phyloP scores from a whole-genome alignment of 2,329 filamentous ascomycete genomes.

The Cercospora zeina region DNA sequence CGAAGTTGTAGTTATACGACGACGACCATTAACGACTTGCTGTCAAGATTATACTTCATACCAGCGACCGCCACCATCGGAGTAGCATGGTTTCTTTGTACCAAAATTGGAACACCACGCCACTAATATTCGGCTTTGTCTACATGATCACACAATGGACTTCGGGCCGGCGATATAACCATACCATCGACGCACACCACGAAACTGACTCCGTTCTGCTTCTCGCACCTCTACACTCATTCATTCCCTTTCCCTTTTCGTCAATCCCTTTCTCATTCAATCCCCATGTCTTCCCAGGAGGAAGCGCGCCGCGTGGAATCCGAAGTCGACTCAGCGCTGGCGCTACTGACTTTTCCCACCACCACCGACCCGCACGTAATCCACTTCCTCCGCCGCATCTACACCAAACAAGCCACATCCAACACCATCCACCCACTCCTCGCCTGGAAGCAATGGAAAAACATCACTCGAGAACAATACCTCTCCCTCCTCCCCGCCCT shows the following conservation, averaged over 20 bases:
- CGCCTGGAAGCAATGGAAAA: conserved; percentile 2
- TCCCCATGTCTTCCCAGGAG: not conserved
- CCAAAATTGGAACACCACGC: not conserved
- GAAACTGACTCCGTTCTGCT: not conserved
- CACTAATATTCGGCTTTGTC: not conserved
- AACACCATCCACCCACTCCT: conserved; percentile 8
- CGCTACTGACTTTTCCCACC: not conserved
- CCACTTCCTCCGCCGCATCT: not conserved
- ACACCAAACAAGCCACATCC: not conserved
- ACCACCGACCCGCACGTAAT: conserved; percentile 6
- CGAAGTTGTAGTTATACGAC: conserved; percentile 20
- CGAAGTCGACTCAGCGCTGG: conserved; percentile 5
- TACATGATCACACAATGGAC: not conserved
- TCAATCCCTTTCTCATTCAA: not conserved
- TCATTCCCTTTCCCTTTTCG: not conserved
- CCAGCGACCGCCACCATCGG: not conserved
- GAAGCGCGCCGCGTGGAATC: not conserved
- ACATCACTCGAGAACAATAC: conserved; percentile 1
- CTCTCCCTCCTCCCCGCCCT: conserved; percentile 9
- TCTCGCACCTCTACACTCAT: not conserved
- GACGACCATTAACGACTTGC: not conserved
- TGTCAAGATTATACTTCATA: not conserved
- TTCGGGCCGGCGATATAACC: not conserved
- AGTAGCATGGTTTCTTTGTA: not conserved
- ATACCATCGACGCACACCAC: not conserved